A percentile compares a stretch with the other conserved stretches of the same genome.
These are phyloP conservation scores for Leishmania guyanensis DNA, from an alignment of 208 protist genomes.

Conservation along the genomic window DNA sequence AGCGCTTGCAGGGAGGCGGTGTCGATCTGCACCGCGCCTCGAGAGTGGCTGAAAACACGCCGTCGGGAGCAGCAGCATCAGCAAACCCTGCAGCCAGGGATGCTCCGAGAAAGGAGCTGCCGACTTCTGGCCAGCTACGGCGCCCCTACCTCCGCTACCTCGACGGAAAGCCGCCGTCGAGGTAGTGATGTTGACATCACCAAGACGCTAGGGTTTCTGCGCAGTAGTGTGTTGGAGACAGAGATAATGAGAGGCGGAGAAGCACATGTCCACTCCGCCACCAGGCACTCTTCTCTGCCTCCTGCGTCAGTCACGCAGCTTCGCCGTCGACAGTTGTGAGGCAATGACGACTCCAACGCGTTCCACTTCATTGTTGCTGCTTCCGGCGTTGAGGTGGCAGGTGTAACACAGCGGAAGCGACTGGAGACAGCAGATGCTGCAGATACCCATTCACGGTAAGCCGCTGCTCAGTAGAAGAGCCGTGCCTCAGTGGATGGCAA, in stretches of 20 bases:
- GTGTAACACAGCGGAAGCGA: background rate
- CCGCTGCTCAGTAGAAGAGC: background rate
- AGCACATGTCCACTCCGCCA: background rate
- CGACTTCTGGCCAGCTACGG: background rate
- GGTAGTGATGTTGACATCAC: background rate
- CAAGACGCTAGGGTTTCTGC: background rate
- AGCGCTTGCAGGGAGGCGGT: background rate
- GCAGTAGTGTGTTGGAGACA: background rate
- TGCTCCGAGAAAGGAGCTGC: background rate
- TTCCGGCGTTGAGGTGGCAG: background rate
- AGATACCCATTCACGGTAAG: background rate
- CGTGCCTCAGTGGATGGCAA: background rate
- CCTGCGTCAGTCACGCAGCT: background rate
- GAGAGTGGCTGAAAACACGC: constrained; percentile 6
- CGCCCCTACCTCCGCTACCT: background rate
- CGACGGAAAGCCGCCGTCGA: background rate
- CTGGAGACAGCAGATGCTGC: background rate
- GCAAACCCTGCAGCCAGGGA: background rate
- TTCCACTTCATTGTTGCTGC: background rate
- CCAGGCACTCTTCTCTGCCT: background rate
- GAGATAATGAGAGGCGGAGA: background rate
- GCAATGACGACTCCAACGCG: background rate
- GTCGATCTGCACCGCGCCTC: background rate
- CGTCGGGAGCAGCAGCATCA: background rate
- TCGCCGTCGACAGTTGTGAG: background rate